Evolutionary conservation across 1,139 yeast species (phyloP).

Genomic region (Diutina ranongensis): DNA sequence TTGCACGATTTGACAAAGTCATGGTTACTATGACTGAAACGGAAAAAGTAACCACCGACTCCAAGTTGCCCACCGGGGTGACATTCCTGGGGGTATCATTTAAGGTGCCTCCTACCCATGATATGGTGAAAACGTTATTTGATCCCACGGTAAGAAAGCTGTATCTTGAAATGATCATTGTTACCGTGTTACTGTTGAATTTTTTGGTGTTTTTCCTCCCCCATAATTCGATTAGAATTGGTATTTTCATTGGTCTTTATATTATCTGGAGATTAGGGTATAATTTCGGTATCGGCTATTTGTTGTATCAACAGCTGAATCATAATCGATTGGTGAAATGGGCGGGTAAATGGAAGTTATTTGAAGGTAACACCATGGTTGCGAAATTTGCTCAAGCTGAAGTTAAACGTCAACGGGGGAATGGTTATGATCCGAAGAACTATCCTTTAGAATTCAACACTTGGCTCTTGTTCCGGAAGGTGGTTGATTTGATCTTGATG

Average conservation of each 20-base stretch:
- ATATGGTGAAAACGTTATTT: slow-evolving; percentile 73
- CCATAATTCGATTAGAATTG: slow-evolving; percentile 23
- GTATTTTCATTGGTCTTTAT: slow-evolving; percentile 42
- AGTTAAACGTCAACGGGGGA: slow-evolving; percentile 39
- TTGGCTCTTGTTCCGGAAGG: slow-evolving; percentile 71
- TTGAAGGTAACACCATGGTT: slow-evolving; percentile 15
- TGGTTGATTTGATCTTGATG: slow-evolving; percentile 78
- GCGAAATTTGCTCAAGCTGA: slow-evolving; percentile 25
- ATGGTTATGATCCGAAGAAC: slow-evolving; percentile 32
- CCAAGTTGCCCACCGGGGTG: slow-evolving; percentile 22
- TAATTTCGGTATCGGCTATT: slow-evolving; percentile 69
- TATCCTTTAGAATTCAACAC: slow-evolving; percentile 72
- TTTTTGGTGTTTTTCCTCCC: slow-evolving; percentile 32
- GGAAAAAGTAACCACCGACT: background rate
- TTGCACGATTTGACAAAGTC: background rate
- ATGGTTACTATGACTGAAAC: slow-evolving; percentile 3
- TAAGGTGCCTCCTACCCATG: slow-evolving; percentile 70
- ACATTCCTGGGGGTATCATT: slow-evolving; percentile 42
- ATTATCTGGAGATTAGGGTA: slow-evolving; percentile 70
- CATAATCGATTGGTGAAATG: slow-evolving; percentile 42
- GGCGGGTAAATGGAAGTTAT: slow-evolving; percentile 36
- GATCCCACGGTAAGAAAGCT: slow-evolving; percentile 71
- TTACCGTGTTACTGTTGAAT: slow-evolving; percentile 40
- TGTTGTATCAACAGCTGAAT: slow-evolving; percentile 60
- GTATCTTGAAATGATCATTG: slow-evolving; percentile 49